Evolutionary conservation across 75 land plant species (phyloP).

Genomic region (Cupressus sempervirens): DNA sequence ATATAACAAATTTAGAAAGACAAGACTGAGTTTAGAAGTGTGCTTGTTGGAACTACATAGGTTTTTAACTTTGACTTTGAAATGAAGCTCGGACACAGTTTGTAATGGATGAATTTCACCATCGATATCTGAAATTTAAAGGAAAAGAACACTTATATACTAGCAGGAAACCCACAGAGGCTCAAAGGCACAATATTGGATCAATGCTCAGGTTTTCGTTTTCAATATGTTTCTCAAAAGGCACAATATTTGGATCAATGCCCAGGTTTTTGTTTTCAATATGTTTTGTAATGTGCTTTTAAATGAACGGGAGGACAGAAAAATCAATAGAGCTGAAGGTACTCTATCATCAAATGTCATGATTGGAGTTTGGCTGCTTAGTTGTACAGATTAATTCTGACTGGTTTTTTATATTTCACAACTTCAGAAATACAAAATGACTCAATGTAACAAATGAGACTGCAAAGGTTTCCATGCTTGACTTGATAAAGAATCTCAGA

Average conservation of each 20-base stretch:
- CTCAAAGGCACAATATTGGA: neutral
- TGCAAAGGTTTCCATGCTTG: neutral
- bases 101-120: neutral
- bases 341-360: neutral
- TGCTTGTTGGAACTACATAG: neutral
- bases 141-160: neutral
- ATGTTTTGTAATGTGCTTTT: neutral
- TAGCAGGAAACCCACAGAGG: neutral
- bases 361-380: neutral
- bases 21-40: neutral
- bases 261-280: neutral
- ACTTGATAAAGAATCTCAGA: neutral
- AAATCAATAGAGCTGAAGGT: neutral
- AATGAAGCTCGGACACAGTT: neutral
- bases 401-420: no score
- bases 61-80: neutral
- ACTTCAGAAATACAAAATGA: neutral
- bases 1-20: neutral
- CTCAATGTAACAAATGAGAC: neutral
- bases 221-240: no score
- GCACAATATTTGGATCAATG: neutral
- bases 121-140: no score
- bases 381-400: neutral
- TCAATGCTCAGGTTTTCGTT: neutral
- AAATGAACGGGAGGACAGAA: neutral